Percentiles rank a stretch among this genome's conserved stretches.
phyloP scores from a whole-genome alignment of 208 protist species.

The Acanthamoeba royreba region DNA sequence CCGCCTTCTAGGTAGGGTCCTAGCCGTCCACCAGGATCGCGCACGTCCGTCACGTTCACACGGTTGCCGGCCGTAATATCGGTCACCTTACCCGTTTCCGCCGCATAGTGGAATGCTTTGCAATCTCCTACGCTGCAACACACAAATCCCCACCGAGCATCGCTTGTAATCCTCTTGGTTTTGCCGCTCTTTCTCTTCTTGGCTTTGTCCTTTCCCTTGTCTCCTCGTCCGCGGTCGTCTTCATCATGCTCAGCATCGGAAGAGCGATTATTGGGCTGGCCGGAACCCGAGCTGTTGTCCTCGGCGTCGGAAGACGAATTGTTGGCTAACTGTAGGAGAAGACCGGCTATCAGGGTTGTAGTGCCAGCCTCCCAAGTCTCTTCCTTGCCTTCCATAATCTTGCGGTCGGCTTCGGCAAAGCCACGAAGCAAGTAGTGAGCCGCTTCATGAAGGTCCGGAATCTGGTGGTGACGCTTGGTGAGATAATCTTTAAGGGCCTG shows the following conservation, averaged over 20 bases:
- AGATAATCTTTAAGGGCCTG: slow-evolving; percentile 57
- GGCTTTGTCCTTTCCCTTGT: not conserved
- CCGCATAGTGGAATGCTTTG: slow-evolving; percentile 61
- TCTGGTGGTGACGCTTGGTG: not conserved
- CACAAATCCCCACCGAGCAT: slow-evolving; percentile 55
- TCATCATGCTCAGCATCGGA: not conserved
- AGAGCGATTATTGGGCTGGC: not conserved
- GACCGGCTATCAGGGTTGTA: slow-evolving; percentile 61
- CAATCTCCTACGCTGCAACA: slow-evolving; percentile 67
- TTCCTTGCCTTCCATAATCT: slow-evolving; percentile 62
- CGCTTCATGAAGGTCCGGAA: slow-evolving; percentile 49
- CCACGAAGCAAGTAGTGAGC: slow-evolving; percentile 57
- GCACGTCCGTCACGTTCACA: slow-evolving; percentile 49
- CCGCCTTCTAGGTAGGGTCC: slow-evolving; percentile 67
- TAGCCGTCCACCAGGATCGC: slow-evolving; percentile 65
- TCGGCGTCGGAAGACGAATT: not conserved
- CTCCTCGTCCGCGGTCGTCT: not conserved
- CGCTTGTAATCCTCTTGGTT: no score
- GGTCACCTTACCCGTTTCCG: slow-evolving; percentile 33
- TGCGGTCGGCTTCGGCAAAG: slow-evolving; percentile 58
- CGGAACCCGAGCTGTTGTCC: not conserved
- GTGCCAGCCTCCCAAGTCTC: slow-evolving; percentile 70
- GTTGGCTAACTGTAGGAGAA: slow-evolving; percentile 49
- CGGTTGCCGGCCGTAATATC: slow-evolving; percentile 67
- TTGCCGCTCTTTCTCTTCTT: not conserved